phyloP scores from a whole-genome alignment of 768 basidiomycete species.

The Kwoniella pini region DNA sequence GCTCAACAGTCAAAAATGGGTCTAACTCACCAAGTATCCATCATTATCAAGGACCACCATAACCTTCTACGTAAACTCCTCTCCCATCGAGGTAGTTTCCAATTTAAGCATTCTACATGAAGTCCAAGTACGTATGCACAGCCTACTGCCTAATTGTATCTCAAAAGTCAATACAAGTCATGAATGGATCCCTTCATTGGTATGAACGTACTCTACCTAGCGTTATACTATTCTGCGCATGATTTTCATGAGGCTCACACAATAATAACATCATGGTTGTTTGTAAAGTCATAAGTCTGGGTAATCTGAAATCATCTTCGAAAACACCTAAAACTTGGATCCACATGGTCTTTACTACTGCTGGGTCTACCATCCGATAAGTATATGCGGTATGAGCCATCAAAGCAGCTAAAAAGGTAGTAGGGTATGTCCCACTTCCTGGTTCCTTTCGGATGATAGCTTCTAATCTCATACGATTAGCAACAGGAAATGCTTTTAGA shows the following conservation, averaged over 20 bases:
- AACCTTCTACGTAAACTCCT: constrained; percentile 21
- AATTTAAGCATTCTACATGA: constrained; percentile 25
- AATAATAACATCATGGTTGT: constrained; percentile 18
- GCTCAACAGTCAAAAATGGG: neutral
- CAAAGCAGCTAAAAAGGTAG: constrained; percentile 23
- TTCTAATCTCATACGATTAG: constrained; percentile 19
- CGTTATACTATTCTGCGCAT: constrained; percentile 6
- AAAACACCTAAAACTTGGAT: constrained; percentile 18
- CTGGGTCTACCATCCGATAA: constrained; percentile 16
- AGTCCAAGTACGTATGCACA: constrained; percentile 26
- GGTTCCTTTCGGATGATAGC: constrained; percentile 6
- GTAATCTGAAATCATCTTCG: constrained; percentile 44
- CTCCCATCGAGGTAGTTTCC: constrained; percentile 29
- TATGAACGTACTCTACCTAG: constrained; percentile 9
- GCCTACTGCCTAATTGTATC: constrained; percentile 14
- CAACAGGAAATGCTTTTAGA: constrained; percentile 23
- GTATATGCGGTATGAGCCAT: constrained; percentile 22
- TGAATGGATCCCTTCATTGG: neutral
- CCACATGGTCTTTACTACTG: constrained; percentile 18
- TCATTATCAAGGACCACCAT: constrained; percentile 26
- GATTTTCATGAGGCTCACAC: constrained; percentile 3
- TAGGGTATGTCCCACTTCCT: constrained; percentile 4
- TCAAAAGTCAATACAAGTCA: neutral
- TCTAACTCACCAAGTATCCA: constrained; percentile 23
- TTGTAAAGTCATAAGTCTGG: constrained; percentile 26